A percentile compares a stretch with the other conserved stretches of the same genome.
These are phyloP conservation scores for Chlamydomonas reinhardtii DNA, from an alignment of 163 green algal genomes.

Conservation along the genomic window DNA sequence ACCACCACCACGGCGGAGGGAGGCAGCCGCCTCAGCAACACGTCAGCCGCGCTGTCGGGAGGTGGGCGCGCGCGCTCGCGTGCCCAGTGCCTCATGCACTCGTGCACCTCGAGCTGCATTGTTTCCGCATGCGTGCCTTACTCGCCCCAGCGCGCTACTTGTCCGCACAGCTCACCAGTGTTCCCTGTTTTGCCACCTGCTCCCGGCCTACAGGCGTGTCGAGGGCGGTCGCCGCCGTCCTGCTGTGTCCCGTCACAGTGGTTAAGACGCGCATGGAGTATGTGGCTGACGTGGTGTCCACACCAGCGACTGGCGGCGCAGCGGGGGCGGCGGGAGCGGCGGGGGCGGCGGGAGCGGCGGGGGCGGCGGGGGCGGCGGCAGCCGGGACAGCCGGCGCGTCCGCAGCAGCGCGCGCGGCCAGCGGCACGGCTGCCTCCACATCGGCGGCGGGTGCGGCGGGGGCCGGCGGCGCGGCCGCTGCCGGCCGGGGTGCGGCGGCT, in stretches of 20 bases:
- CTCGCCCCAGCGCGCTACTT: too few relatives aligned
- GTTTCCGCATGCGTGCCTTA: too few relatives aligned
- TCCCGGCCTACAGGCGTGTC: constrained; percentile 66
- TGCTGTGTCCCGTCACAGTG: constrained; percentile 87
- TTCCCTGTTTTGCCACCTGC: too few relatives aligned
- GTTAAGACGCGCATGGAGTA: constrained; percentile 96
- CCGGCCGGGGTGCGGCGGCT: background rate
- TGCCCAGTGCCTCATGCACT: too few relatives aligned
- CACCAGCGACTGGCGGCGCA: too few relatives aligned
- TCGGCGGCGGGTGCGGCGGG: background rate
- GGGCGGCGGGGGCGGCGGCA: background rate
- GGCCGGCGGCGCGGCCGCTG: background rate
- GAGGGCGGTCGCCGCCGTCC: constrained; percentile 77
- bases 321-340: background rate
- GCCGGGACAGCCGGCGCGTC: background rate
- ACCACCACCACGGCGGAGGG: constrained; percentile 2
- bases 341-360: background rate
- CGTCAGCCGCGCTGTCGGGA: constrained; percentile 24
- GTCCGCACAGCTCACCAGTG: too few relatives aligned
- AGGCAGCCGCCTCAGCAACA: background rate
- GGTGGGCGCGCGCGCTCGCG: background rate
- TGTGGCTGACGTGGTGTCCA: background rate
- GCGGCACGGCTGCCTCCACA: background rate
- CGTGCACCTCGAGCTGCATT: too few relatives aligned
- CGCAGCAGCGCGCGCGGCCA: background rate